Evolutionary conservation across 2,329 filamentous ascomycete genomes (phyloP).

Genomic region (Lachnellula suecica): DNA sequence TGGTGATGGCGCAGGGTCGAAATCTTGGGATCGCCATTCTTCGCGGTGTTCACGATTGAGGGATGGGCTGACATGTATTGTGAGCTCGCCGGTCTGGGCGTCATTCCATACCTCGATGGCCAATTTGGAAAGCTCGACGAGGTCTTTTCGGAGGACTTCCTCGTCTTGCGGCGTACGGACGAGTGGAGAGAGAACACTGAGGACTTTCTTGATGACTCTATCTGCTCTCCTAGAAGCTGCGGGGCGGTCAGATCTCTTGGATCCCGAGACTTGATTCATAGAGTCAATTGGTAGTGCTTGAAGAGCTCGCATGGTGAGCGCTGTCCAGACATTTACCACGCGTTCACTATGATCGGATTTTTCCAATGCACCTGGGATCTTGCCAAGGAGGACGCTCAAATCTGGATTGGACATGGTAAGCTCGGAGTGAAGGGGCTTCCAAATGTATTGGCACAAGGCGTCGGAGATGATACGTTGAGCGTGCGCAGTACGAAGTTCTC

Average conservation of each 20-base stretch:
- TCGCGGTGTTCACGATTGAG: not conserved
- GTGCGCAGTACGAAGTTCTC: constrained; percentile 13
- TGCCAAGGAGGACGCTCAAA: constrained; percentile 6
- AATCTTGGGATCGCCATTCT: constrained; percentile 7
- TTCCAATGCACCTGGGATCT: constrained; percentile 7
- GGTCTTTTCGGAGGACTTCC: constrained; percentile 4
- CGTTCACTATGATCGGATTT: constrained; percentile 6
- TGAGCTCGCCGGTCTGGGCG: constrained; percentile 9
- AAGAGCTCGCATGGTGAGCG: constrained; percentile 18
- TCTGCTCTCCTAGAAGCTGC: constrained; percentile 1
- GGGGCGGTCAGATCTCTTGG: not conserved
- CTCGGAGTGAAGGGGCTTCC: constrained; percentile 14
- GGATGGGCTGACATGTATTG: constrained; percentile 1
- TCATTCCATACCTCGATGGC: constrained; percentile 14
- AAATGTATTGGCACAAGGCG: constrained; percentile 14
- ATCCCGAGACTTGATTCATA: not conserved
- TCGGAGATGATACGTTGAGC: constrained; percentile 16
- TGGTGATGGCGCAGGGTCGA: not conserved
- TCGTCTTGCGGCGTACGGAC: constrained; percentile 5
- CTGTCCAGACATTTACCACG: constrained; percentile 15
- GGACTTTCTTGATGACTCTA: constrained; percentile 7
- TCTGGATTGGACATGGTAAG: constrained; percentile 3
- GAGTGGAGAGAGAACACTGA: constrained; percentile 6
- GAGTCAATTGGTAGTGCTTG: not conserved
- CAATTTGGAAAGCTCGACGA: constrained; percentile 9